phyloP scores from a whole-genome alignment of 352 stramenopile genomes.

The Phytophthora podocarpi region DNA sequence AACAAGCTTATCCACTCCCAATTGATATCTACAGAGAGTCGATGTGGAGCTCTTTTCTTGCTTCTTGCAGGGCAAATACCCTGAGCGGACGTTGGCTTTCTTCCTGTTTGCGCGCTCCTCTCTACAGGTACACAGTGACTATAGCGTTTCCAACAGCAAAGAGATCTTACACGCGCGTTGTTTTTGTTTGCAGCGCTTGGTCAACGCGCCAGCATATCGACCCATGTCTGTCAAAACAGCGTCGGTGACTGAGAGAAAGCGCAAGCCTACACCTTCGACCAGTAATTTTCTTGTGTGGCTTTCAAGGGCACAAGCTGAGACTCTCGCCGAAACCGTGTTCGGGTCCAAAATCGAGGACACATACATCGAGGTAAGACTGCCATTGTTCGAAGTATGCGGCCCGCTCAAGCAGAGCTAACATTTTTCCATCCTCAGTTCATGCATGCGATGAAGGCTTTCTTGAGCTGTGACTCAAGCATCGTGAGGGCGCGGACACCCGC shows the following conservation, averaged over 20 bases:
- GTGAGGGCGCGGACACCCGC: slow-evolving; percentile 12
- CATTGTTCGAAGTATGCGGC: not conserved
- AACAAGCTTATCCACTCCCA: not conserved
- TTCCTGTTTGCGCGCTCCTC: slow-evolving; percentile 55
- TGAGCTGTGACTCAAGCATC: slow-evolving; percentile 32
- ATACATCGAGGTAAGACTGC: slow-evolving; percentile 47
- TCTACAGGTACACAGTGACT: slow-evolving; percentile 38
- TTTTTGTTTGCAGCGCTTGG: slow-evolving; percentile 17
- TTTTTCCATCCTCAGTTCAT: slow-evolving; percentile 41
- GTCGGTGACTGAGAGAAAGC: slow-evolving; percentile 13
- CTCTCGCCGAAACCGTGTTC: slow-evolving; percentile 48
- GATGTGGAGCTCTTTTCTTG: slow-evolving; percentile 67
- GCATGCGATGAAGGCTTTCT: slow-evolving; percentile 46
- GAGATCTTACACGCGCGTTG: not conserved
- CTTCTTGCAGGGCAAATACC: slow-evolving; percentile 62
- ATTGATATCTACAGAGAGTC: slow-evolving; percentile 26
- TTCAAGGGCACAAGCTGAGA: slow-evolving; percentile 52
- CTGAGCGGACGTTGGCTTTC: slow-evolving; percentile 52
- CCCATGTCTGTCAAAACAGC: slow-evolving; percentile 34
- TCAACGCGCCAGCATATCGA: slow-evolving; percentile 34
- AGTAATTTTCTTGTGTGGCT: slow-evolving; percentile 48
- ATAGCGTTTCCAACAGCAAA: not conserved
- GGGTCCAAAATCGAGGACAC: slow-evolving; percentile 50
- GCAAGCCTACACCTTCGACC: slow-evolving; percentile 20
- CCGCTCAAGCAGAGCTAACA: not conserved